phyloP scores from a whole-genome alignment of 495 filamentous ascomycete species.

The Penicillium bialowiezense region DNA sequence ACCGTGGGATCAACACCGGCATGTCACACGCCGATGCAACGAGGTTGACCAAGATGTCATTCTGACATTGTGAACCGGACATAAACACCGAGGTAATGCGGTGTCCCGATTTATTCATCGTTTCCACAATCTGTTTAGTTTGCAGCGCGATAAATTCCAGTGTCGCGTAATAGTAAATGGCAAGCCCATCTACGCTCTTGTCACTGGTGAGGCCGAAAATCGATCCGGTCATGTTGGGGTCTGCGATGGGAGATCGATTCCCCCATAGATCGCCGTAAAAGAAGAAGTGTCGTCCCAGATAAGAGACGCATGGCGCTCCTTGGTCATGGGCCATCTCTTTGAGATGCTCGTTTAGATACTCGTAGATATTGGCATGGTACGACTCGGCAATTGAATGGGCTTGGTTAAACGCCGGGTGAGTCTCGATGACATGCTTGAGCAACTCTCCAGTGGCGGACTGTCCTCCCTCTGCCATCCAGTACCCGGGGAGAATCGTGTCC shows the following conservation, averaged over 20 bases:
- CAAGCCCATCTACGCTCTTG: conserved; percentile 78
- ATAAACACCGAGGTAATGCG: conserved; percentile 90
- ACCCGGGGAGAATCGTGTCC: conserved; percentile 85
- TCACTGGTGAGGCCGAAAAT: conserved; percentile 84
- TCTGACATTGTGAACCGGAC: conserved; percentile 96
- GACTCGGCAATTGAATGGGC: conserved; percentile 71
- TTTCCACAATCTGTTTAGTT: conserved; percentile 89
- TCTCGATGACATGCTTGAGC: conserved; percentile 89
- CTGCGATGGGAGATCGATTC: conserved; percentile 90
- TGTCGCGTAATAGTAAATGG: conserved; percentile 86
- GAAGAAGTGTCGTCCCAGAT: conserved; percentile 88
- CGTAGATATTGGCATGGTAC: conserved; percentile 82
- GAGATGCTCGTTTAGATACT: conserved; percentile 89
- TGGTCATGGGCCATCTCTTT: conserved; percentile 65
- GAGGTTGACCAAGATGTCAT: conserved; percentile 83
- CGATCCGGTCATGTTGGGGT: conserved; percentile 86
- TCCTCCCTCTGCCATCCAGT: conserved; percentile 95
- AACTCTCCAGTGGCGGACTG: conserved; percentile 95
- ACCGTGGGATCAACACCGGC: conserved; percentile 87
- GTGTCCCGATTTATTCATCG: conserved; percentile 86
- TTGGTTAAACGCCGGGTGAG: conserved; percentile 81
- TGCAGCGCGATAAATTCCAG: conserved; percentile 98
- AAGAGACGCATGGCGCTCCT: conserved; percentile 73
- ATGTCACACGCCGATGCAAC: conserved; percentile 87
- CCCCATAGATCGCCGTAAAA: conserved; percentile 99